Base-by-base conservation (phyloP, 257 asterid genomes). In the Solanum paucissectum region DNA sequence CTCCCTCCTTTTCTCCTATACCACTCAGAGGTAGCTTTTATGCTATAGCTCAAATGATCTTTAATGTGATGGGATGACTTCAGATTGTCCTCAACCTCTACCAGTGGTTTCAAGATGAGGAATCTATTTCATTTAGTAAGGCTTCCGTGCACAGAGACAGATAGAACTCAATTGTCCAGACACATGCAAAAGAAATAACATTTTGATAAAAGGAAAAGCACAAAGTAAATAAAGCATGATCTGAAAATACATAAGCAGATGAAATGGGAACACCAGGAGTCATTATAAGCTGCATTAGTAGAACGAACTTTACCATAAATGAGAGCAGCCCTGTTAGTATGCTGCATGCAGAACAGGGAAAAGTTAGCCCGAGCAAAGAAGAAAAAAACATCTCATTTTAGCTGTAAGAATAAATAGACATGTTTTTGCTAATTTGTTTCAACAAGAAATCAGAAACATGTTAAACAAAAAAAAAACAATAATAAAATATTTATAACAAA, bases 281-380 rank as follows among this genome's bases (percentile, higher is more conserved):
- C 69, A 2, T 82, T 49, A 20, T 46, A 82, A 49, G 29, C 69
- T 29, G 44, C 29, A 49, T 49, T 44, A 46, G 68, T 42, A 68
- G 36, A 49, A 14, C n/a, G 44, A 86, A 90, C 92, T 95, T 92
- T 93, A 97, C 99, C 99, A 97, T 97, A 94, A 97, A 97, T 5
- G 99, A 97, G 88, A 97, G 99, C 55, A 96, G 97, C 89, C 99
- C 99, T 10, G 93, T 96, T 85, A 97, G 94, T 87, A 97, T 97
- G 95, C 99, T 96, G 98, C 98, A 92, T 8, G 83, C 66, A 86
- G 84, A 88, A 69, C 69, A 91, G 86, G 84, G 86, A 73, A 4
- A 88, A 83, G 89, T 95, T 77, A 92, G 94, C 79, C 88, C 44
- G 23, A 46, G 88, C 44, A 74, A 89, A 60, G 88, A 58, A 69